Conservation (phyloP, 148 eudicot species). For the Rhododendron griersonianum region DNA sequence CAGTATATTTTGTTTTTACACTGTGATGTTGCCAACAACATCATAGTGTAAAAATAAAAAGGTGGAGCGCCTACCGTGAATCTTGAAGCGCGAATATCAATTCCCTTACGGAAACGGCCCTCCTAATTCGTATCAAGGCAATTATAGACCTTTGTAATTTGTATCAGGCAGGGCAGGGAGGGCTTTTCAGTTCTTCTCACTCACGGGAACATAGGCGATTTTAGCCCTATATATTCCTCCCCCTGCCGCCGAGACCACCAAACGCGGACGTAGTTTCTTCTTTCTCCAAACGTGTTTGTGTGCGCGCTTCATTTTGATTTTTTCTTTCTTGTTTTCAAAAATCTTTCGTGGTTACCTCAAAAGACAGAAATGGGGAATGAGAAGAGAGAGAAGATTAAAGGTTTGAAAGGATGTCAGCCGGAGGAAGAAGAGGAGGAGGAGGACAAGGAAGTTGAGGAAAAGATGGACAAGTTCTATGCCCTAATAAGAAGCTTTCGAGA, state of each 20-base stretch:
- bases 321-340: too few relatives aligned
- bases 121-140: not conserved
- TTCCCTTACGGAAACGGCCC: not conserved
- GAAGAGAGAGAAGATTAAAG: not conserved
- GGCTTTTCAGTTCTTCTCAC: not conserved
- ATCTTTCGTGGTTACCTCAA: not conserved
- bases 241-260: not conserved
- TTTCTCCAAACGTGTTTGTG: not conserved
- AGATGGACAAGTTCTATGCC: conserved; percentile 41
- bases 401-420: not conserved
- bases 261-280: not conserved
- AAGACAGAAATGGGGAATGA: not conserved
- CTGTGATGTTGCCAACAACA: too few relatives aligned
- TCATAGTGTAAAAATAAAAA: too few relatives aligned
- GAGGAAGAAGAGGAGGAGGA: not conserved
- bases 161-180: not conserved
- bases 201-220: not conserved
- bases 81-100: too few relatives aligned
- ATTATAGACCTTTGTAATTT: not conserved
- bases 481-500: conserved; percentile 26
- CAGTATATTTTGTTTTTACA: too few relatives aligned
- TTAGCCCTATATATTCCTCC: not conserved
- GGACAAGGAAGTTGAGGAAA: conserved; percentile 20
- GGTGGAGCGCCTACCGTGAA: too few relatives aligned
- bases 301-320: not conserved